A percentile compares a stretch with the other conserved stretches of the same genome.
These are phyloP conservation scores for Hymenoscyphus albidus DNA, from an alignment of 2,329 filamentous ascomycete species.

Conservation along the genomic window DNA sequence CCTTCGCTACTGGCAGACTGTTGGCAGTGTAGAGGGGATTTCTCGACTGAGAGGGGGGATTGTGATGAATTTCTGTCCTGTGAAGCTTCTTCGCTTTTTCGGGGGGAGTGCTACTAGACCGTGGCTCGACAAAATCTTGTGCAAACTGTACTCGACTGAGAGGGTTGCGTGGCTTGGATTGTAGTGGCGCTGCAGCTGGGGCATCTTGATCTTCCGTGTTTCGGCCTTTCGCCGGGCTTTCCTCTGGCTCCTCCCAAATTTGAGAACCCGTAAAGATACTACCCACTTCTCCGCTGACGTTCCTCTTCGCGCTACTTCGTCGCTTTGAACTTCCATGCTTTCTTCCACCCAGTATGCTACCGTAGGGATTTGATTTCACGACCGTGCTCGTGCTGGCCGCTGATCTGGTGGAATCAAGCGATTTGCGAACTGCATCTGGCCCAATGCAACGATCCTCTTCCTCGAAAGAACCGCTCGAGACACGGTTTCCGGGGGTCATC, in stretches of 20 bases:
- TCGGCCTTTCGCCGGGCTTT: constrained; percentile 23
- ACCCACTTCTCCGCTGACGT: constrained; percentile 64
- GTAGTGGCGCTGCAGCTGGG: constrained; percentile 43
- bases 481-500: constrained; percentile 29
- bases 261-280: constrained; percentile 68
- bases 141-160: constrained; percentile 57
- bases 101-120: constrained; percentile 42
- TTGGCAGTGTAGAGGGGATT: constrained; percentile 79
- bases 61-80: constrained; percentile 74
- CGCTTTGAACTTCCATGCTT: constrained; percentile 19
- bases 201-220: constrained; percentile 31
- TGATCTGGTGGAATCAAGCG: constrained; percentile 25
- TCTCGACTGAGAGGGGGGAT: constrained; percentile 76
- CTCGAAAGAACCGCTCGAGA: constrained; percentile 32
- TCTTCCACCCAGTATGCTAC: constrained; percentile 21
- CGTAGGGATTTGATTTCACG: constrained; percentile 28
- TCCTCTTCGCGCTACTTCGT: constrained; percentile 45
- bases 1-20: constrained; percentile 30
- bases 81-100: constrained; percentile 40
- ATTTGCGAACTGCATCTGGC: constrained; percentile 22
- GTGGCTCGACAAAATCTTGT: constrained; percentile 37
- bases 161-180: constrained; percentile 60
- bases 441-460: constrained; percentile 18
- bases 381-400: constrained; percentile 3
- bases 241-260: constrained; percentile 84